Evolutionary conservation across 345 rosid genomes (phyloP).

Genomic region (Bruguiera parviflora): DNA sequence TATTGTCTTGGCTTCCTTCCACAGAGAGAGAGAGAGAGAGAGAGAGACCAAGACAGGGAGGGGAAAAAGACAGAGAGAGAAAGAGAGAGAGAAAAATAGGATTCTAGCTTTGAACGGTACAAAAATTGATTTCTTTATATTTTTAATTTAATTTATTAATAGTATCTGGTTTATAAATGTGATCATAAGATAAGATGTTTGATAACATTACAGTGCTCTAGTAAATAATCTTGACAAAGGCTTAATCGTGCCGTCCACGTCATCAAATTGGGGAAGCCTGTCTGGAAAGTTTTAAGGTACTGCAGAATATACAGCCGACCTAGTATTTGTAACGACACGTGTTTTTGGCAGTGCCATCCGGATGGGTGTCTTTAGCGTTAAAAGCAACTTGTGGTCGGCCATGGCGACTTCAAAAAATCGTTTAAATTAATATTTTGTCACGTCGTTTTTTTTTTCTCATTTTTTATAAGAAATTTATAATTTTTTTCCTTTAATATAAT

Average conservation of each 20-base stretch:
- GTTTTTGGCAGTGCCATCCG: no score
- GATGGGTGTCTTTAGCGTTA: no score
- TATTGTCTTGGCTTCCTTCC: not conserved
- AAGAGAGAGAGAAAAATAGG: not conserved
- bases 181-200: no score
- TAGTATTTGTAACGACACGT: no score
- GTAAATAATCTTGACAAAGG: not conserved
- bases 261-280: not conserved
- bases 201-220: not conserved
- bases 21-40: not conserved
- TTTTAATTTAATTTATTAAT: not conserved
- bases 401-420: no score
- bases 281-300: not conserved
- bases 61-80: not conserved
- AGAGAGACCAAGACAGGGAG: not conserved
- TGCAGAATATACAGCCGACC: no score
- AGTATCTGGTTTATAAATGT: no score
- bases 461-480: no score
- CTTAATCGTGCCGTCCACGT: not conserved
- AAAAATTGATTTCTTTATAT: not conserved
- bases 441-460: no score
- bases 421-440: no score
- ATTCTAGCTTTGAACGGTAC: not conserved
- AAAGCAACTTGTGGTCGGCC: no score
- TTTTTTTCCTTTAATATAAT: no score